These are phyloP conservation scores for Solanum pennellii DNA, from an alignment of 257 asterid species.

Conservation along the genomic window DNA sequence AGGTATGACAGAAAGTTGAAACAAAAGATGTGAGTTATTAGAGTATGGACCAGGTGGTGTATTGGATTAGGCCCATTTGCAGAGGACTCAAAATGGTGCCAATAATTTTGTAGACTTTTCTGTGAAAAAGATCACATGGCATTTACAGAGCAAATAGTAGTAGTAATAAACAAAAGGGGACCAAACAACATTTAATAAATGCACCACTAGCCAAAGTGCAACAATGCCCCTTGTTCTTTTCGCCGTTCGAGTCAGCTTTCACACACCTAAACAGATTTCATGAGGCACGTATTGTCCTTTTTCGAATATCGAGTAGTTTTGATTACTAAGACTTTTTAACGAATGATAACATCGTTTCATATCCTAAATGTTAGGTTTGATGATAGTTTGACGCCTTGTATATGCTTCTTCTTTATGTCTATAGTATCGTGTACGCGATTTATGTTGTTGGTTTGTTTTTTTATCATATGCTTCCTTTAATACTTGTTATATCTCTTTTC, in stretches of 20 bases:
- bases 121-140: background rate
- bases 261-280: background rate
- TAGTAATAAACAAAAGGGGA: background rate
- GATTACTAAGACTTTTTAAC: background rate
- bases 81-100: background rate
- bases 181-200: background rate
- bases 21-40: background rate
- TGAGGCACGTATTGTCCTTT: fast-evolving
- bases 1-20: background rate
- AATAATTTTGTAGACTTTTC: background rate
- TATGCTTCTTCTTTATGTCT: background rate
- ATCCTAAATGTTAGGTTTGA: background rate
- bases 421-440: background rate
- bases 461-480: background rate
- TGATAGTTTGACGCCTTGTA: background rate
- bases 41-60: background rate
- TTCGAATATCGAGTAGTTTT: background rate
- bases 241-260: background rate
- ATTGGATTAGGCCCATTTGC: background rate
- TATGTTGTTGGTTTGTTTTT: background rate
- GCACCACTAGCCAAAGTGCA: background rate
- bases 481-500: background rate
- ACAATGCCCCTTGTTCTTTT: background rate
- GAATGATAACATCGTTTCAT: background rate
- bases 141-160: background rate